Conservation (phyloP, 148 eudicot species). For the Amaranthus palmeri region DNA sequence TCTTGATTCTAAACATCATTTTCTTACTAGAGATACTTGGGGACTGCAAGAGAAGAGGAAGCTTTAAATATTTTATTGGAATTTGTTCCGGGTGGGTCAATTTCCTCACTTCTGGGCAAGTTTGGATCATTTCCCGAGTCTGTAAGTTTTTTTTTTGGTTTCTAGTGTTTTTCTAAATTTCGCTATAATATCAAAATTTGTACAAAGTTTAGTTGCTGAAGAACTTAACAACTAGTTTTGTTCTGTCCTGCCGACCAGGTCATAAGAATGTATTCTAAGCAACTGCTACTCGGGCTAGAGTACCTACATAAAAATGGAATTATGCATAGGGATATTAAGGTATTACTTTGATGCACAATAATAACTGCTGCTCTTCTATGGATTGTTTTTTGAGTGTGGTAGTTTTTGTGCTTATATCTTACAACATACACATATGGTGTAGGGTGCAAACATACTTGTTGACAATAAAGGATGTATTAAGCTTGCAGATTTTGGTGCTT, state of each 20-base stretch:
- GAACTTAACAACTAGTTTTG: not conserved
- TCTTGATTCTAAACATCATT: slow-evolving; percentile 14
- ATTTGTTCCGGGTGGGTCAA: slow-evolving; percentile 96
- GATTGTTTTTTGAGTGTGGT: not conserved
- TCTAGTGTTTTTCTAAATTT: not conserved
- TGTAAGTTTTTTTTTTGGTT: slow-evolving; percentile 44
- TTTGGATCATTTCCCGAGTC: slow-evolving; percentile 96
- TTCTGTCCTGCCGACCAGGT: slow-evolving; percentile 41
- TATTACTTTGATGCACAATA: slow-evolving; percentile 13
- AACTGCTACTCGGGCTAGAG: slow-evolving; percentile 64
- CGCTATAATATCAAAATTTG: not conserved
- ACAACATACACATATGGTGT: not conserved
- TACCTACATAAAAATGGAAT: slow-evolving; percentile 78
- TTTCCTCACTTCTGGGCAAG: slow-evolving; percentile 80
- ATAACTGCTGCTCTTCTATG: not conserved
- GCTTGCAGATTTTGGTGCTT: slow-evolving; percentile 98
- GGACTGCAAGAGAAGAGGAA: slow-evolving; percentile 87
- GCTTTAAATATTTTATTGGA: slow-evolving; percentile 82
- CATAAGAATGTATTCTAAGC: slow-evolving; percentile 74
- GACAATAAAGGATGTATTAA: slow-evolving; percentile 96
- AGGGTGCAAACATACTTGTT: slow-evolving; percentile 99
- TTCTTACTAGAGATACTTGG: slow-evolving; percentile 69
- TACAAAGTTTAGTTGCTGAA: not conserved
- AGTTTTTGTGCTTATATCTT: not conserved
- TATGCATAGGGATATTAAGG: slow-evolving; percentile 92